phyloP scores from a whole-genome alignment of 306 rosid genomes.

The Prunus kanzakura region DNA sequence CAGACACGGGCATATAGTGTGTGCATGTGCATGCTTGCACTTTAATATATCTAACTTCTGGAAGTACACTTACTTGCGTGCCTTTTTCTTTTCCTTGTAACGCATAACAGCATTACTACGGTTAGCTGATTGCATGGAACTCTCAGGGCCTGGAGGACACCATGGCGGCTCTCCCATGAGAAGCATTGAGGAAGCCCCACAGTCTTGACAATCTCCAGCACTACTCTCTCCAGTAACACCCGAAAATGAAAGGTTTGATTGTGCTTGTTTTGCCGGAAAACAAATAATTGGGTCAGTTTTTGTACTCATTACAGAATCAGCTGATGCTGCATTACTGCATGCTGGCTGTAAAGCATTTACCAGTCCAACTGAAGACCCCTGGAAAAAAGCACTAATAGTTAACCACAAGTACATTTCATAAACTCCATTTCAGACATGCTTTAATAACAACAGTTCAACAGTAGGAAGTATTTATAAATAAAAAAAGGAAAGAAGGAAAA shows the following conservation, averaged over 20 bases:
- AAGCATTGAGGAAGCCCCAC: constrained; percentile 78
- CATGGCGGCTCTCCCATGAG: constrained; percentile 94
- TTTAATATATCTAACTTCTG: not conserved
- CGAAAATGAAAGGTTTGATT: constrained; percentile 73
- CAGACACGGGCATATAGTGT: not conserved
- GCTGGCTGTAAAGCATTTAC: constrained; percentile 53
- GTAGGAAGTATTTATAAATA: no score
- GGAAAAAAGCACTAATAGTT: constrained; percentile 16
- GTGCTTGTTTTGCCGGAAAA: constrained; percentile 49
- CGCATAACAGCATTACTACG: constrained; percentile 92
- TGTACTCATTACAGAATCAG: constrained; percentile 68
- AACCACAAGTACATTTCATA: not conserved
- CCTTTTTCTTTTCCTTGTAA: constrained; percentile 91
- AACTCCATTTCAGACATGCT: not conserved
- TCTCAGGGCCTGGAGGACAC: constrained; percentile 73
- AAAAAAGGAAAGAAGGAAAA: not conserved
- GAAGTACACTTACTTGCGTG: constrained; percentile 61
- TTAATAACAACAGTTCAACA: not conserved
- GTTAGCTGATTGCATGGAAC: constrained; percentile 64
- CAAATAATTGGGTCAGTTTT: constrained; percentile 78
- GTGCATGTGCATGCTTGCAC: not conserved
- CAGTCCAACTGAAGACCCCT: constrained; percentile 57
- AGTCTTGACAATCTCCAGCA: constrained; percentile 77
- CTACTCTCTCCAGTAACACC: constrained; percentile 60
- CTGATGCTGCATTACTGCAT: constrained; percentile 76